Base-by-base conservation (phyloP, 441 rosid species). In the Brassica hybrid region DNA sequence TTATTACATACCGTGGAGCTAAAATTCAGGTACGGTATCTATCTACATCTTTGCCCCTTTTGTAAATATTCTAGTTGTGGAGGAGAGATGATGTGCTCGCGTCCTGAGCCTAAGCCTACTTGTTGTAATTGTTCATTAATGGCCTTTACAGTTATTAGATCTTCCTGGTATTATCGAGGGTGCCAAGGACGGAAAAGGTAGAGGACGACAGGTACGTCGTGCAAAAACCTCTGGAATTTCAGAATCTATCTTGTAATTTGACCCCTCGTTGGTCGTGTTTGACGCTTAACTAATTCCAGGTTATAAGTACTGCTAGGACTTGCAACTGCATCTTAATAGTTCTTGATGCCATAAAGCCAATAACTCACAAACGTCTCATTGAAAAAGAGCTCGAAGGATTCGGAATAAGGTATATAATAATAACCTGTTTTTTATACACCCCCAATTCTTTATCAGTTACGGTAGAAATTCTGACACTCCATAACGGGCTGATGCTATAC, bases 131-230 rank as follows among this genome's bases (percentile, higher is more conserved):
- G 14, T 57, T 68, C 50, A 2, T n/a, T 30, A 3, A 71, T 67
- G 48, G 27, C 13, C 48, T 80, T 80, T 74, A 75, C 93, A 95
- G 99, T 81, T 95, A 78, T 81, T 95, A 82, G 98, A 95, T 87
- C 98, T 95, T 52, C 98, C 98, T 72, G 99, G 99, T 79, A 95
- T 95, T 79, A 95, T 95, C 61, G 99, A 95, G 87, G 99, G 99
- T 84, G 99, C 98, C 43, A 95, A 95, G 87, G 99, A 95, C 75
- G 99, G 99, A 80, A 95, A 95, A 78, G 97, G 99, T 81, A 88
- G 99, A 89, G 99, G 98, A 63, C 81, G 98, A 76, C 99, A 93
- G 96, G 98, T 95, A 80, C 4, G 68, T 18, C 19, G 41, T 52
- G 58, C 58, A 7, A 16, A 52, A 56, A 56, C 23, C 16, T 45